A percentile compares a stretch with the other conserved stretches of the same genome.
Conservation (phyloP, 1,139 yeast species). For the Lodderomyces orthopsilosis region DNA sequence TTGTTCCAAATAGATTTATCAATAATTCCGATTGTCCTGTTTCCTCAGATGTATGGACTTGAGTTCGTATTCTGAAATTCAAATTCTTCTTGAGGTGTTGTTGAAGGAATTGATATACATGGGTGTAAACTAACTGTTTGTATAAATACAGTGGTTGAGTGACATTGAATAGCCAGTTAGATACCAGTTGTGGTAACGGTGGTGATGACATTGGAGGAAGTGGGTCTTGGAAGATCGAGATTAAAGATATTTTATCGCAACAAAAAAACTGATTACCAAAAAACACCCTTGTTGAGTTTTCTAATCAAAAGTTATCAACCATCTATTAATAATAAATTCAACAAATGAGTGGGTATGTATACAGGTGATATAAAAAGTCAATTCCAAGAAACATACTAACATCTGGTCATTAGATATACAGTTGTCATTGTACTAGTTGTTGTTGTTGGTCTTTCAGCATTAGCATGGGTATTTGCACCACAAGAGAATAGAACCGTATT, state of each 20-base stretch:
- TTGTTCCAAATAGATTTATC: conserved; percentile 61
- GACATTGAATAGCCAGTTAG: conserved; percentile 45
- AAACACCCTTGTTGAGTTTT: neutral
- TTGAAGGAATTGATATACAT: conserved; percentile 55
- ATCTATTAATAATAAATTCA: conserved; percentile 5
- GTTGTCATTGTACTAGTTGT: conserved; percentile 65
- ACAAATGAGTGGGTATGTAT: conserved; percentile 30
- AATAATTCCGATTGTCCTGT: conserved; percentile 60
- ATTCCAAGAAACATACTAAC: conserved; percentile 14
- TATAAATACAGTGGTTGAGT: conserved; percentile 51
- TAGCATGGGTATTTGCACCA: conserved; percentile 65
- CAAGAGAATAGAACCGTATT: conserved; percentile 68
- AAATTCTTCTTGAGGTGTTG: conserved; percentile 37
- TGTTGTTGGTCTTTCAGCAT: conserved; percentile 57
- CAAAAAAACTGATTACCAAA: conserved; percentile 4
- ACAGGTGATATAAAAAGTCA: conserved; percentile 9
- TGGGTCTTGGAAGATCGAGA: neutral
- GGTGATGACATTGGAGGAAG: neutral
- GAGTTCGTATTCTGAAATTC: conserved; percentile 62
- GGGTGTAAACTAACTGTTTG: conserved; percentile 56
- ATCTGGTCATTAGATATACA: conserved; percentile 51
- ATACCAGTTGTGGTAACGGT: conserved; percentile 34
- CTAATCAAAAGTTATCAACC: neutral
- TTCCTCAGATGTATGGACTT: conserved; percentile 56
- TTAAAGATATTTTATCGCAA: neutral